These are phyloP conservation scores for Magnaporthiopsis rhizophila DNA, from an alignment of 2,329 filamentous ascomycete genomes.

Conservation along the genomic window DNA sequence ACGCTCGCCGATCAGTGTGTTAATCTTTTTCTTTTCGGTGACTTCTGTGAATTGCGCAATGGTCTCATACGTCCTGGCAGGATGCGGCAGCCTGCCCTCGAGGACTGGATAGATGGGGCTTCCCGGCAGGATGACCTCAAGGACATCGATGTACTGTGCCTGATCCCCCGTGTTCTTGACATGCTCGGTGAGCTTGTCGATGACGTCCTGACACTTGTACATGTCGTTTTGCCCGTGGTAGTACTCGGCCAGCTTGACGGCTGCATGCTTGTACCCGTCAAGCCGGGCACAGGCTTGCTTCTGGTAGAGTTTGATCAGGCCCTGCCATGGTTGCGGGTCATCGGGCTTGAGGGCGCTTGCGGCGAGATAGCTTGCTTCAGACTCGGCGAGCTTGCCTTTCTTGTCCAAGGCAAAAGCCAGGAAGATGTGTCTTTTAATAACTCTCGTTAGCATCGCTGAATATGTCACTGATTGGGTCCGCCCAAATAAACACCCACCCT, in stretches of 20 bases:
- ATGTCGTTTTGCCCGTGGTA: conserved; percentile 59
- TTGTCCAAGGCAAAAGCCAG: conserved; percentile 80
- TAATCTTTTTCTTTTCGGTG: conserved; percentile 84
- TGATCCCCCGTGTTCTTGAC: conserved; percentile 65
- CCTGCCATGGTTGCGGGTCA: conserved; percentile 86
- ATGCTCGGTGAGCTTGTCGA: conserved; percentile 74
- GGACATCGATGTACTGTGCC: conserved; percentile 65
- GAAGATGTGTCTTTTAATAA: conserved; percentile 62
- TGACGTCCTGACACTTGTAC: conserved; percentile 55
- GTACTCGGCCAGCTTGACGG: conserved; percentile 65
- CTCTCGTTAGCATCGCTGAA: conserved; percentile 10
- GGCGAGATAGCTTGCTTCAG: conserved; percentile 66
- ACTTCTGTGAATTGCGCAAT: conserved; percentile 77
- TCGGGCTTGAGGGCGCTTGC: conserved; percentile 65
- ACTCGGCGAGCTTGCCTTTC: conserved; percentile 59
- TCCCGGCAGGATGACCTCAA: conserved; percentile 69
- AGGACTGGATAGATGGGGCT: conserved; percentile 74
- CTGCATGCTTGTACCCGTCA: conserved; percentile 65
- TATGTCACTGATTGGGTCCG: background rate
- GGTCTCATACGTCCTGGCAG: conserved; percentile 70
- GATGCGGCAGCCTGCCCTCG: conserved; percentile 75
- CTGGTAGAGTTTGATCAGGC: conserved; percentile 78
- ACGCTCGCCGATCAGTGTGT: conserved; percentile 81
- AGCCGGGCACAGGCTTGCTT: conserved; percentile 63
- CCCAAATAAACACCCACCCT: conserved; percentile 45